These are phyloP conservation scores for Aquilaria malaccensis DNA, from an alignment of 345 rosid species.

Conservation along the genomic window DNA sequence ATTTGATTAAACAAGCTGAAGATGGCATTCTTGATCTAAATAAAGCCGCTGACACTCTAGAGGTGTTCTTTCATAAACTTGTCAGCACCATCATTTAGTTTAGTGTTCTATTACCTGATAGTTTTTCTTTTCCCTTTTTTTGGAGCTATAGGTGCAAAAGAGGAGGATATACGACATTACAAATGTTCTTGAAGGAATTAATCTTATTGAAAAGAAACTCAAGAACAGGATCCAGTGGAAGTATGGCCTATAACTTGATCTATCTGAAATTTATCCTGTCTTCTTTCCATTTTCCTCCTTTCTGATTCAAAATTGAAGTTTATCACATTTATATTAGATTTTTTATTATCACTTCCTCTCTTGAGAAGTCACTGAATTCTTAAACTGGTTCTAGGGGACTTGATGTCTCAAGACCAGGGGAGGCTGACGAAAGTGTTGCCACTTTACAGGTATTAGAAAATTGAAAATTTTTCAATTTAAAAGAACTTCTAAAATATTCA, in stretches of 20 bases:
- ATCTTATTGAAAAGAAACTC: conserved; percentile 93
- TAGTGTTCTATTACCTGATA: conserved; percentile 12
- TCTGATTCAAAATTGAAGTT: background rate
- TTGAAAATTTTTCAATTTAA: conserved; percentile 11
- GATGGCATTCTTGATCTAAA: conserved; percentile 96
- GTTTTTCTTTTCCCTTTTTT: conserved; percentile 6
- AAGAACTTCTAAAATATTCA: background rate
- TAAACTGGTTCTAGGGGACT: conserved; percentile 58
- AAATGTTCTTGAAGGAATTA: conserved; percentile 98
- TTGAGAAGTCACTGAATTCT: conserved; percentile 13
- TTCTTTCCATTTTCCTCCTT: conserved; percentile 1
- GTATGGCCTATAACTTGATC: conserved; percentile 36
- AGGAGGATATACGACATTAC: conserved; percentile 97
- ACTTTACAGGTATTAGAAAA: conserved; percentile 64
- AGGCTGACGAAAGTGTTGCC: conserved; percentile 57
- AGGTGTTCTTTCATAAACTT: conserved; percentile 37
- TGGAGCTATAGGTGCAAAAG: conserved; percentile 72
- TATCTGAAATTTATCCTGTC: conserved; percentile 7
- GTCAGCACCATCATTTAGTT: background rate
- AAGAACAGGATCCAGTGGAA: conserved; percentile 98
- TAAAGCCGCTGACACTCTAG: conserved; percentile 89
- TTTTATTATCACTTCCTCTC: background rate
- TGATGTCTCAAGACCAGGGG: conserved; percentile 83
- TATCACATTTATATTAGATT: background rate
- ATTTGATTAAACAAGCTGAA: conserved; percentile 90